These are phyloP conservation scores for Aspergillus sp. DNA, from an alignment of 2,329 filamentous ascomycete genomes.

Conservation along the genomic window DNA sequence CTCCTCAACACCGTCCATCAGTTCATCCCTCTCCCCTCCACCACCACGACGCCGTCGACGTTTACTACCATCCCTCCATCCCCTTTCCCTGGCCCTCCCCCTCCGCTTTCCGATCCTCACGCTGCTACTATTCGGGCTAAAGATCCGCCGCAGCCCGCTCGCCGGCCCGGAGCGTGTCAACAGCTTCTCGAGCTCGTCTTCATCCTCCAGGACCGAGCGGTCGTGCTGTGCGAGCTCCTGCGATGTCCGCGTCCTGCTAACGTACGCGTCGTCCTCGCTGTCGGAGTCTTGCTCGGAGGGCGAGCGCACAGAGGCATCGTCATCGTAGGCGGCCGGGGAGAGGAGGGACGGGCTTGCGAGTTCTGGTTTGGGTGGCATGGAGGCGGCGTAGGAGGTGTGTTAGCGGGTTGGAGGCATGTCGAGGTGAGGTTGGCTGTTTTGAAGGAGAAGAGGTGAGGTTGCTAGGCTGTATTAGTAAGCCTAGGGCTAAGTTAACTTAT, in stretches of 20 bases:
- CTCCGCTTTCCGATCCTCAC: slow-evolving; percentile 43
- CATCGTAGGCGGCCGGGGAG: slow-evolving; percentile 56
- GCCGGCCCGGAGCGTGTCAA: slow-evolving; percentile 32
- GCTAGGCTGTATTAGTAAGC: too few species aligned
- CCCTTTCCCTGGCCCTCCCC: slow-evolving; percentile 41
- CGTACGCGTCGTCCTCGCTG: slow-evolving; percentile 63
- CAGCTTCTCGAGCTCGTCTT: slow-evolving; percentile 52
- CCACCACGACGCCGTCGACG: slow-evolving; percentile 43
- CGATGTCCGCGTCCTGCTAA: slow-evolving; percentile 57
- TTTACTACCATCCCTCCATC: slow-evolving; percentile 15
- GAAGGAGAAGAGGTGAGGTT: too few species aligned
- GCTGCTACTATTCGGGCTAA: slow-evolving; percentile 37
- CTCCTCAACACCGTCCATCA: slow-evolving; percentile 89
- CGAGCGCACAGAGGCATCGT: slow-evolving; percentile 59
- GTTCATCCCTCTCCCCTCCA: slow-evolving; percentile 57
- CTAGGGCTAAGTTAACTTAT: too few species aligned
- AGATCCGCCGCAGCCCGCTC: slow-evolving; percentile 30
- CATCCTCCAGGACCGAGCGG: slow-evolving; percentile 61
- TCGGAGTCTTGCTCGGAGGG: slow-evolving; percentile 61
- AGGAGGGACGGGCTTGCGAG: slow-evolving; percentile 35
- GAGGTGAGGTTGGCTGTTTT: not conserved
- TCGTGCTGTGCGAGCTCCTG: slow-evolving; percentile 62
- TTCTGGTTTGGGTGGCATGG: not conserved
- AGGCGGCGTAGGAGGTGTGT: not conserved
- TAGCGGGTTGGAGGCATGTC: not conserved